Evolutionary conservation across 2,329 filamentous ascomycete genomes (phyloP), one percentile per base, ranked within the genome.

Genomic region (Didymella pinodella): DNA sequence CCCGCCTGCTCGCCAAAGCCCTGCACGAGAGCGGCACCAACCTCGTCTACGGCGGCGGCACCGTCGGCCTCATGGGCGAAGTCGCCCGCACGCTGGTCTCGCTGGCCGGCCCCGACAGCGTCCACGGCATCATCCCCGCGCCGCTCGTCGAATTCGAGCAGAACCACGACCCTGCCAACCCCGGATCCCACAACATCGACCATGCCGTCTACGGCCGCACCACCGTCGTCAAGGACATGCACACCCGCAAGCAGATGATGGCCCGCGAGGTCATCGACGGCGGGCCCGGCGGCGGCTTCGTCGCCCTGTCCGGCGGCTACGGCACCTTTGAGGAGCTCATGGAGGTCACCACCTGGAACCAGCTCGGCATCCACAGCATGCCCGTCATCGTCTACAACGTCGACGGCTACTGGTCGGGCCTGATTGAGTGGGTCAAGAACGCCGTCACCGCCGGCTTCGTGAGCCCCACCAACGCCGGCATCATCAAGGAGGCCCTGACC

Each of bases 291-390:
- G 90, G 88, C 57, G 94, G 94, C 12, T 99, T 99, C 79, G 87
- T 99, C 40, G 93, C 93, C 28, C 81, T 99, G 59, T 87, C 86
- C 54, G 94, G 94, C 43, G 95, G 95, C 0, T 99, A 94, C 77
- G 95, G 95, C 20, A 99, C 95, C 2, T 85, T 98, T 75, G 95
- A 99, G 81, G 95, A 99, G 83, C 84, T 99, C 74, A 93, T 97
- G 78, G 92, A 96, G 81, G 87, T 92, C 2, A 88, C 88, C 26
- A 96, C 92, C 11, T 99, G 95, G 93, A 98, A 97, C 78, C 95
- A 98, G 81, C 80, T 99, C 48, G 94, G 95, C 0, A 98, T 99
- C 65, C 95, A 98, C 79, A 91, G 90, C 3, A 76, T 75, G 74
- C 74, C 74, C 1, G 88, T 98, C 45, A 88, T 94, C 53, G 81